These are phyloP conservation scores for Macaranga tanarius DNA, from an alignment of 441 rosid species.

Conservation along the genomic window DNA sequence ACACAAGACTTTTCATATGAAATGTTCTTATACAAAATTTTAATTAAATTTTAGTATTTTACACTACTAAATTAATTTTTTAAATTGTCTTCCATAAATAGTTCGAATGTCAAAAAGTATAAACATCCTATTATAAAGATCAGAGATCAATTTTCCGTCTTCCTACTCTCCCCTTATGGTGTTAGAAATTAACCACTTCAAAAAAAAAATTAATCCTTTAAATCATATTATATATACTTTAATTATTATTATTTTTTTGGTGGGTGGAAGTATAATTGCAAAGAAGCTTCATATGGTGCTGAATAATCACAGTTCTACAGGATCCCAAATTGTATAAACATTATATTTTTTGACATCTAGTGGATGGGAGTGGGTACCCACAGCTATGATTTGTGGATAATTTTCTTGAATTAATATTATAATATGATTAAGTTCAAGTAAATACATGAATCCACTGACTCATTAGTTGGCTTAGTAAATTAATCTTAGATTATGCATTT, in stretches of 20 bases:
- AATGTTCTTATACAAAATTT: too few species aligned
- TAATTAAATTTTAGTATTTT: too few species aligned
- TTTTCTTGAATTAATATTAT: slow-evolving; percentile 10
- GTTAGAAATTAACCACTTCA: too few species aligned
- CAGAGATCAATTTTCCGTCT: too few species aligned
- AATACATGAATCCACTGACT: slow-evolving; percentile 48
- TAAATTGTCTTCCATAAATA: too few species aligned
- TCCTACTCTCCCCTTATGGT: too few species aligned
- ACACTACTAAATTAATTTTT: too few species aligned
- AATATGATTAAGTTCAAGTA: slow-evolving; percentile 28
- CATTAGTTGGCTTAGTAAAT: slow-evolving; percentile 35
- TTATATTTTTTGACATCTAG: slow-evolving; percentile 29
- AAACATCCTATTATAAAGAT: too few species aligned
- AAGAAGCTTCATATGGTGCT: slow-evolving; percentile 49
- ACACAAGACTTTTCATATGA: too few species aligned
- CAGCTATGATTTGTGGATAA: slow-evolving; percentile 15
- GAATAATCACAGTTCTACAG: slow-evolving; percentile 51
- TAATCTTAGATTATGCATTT: slow-evolving; percentile 34
- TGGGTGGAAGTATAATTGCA: slow-evolving; percentile 37
- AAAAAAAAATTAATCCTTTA: too few species aligned
- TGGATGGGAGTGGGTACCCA: slow-evolving; percentile 51
- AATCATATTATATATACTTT: too few species aligned
- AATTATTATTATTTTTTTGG: slow-evolving; percentile 34
- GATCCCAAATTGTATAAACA: slow-evolving; percentile 24
- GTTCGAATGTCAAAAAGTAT: too few species aligned